Base-by-base conservation (phyloP, 331 rosid species). In the Malus hybrid region DNA sequence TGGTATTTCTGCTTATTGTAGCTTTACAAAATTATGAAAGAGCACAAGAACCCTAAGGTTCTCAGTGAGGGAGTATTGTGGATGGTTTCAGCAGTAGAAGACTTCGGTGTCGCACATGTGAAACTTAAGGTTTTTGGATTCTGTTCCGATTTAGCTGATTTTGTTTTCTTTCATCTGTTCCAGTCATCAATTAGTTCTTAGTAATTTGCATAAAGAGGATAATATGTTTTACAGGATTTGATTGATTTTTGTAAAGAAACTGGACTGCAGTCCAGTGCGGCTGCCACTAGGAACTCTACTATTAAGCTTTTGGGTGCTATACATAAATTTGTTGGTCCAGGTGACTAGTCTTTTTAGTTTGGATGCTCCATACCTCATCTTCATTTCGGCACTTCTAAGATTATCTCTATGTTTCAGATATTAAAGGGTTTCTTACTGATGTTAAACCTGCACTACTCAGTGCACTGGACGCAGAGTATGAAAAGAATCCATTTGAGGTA, bases 241-340 rank as follows among this genome's bases (percentile, higher is more conserved):
- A 88, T 95, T 81, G 97, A 92, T 80, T 95, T 95, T 83, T 90
- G 91, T 74, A 95, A 95, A 92, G 99, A 95, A 70, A 83, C 63
- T 66, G 99, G 99, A 84, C 84, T 95, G 71, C 98, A 92, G 85
- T 95, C 99, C 69, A 95, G 98, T 89, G 90, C 89, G 6, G 97
- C 98, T 73, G 99, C 97, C 57, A 90, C 98, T 39, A 86, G 99
- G 82, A 95, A 95, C 84, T 85, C 93, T 77, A 89, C 99, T 80
- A 93, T 89, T 77, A 95, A 95, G 84, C 89, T 95, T 73, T 88
- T 95, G 80, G 99, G 99, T 71, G 95, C 85, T 66, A 72, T 89
- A 75, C 99, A 95, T 82, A 95, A 87, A 88, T 95, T 90, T 90
- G 96, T 95, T 83, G 99, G 99, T 76, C 99, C 97, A 89, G 99